phyloP scores from a whole-genome alignment of 495 filamentous ascomycete species.

The Emericellopsis terricola region DNA sequence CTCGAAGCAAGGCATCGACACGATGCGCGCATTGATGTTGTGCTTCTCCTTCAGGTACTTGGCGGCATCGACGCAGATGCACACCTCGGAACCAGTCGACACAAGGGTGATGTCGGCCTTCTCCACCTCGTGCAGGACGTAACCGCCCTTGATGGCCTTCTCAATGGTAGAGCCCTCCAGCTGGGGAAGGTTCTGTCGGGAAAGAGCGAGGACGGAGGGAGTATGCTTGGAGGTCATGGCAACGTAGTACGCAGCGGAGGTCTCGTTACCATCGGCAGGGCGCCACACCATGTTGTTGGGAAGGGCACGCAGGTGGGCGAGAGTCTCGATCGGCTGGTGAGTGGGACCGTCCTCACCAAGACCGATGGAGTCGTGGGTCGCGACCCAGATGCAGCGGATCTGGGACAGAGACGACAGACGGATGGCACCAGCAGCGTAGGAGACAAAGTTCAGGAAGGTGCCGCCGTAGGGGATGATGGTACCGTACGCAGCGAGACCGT shows the following conservation, averaged over 20 bases:
- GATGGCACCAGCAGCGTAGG: constrained; percentile 89
- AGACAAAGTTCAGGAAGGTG: constrained; percentile 99
- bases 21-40: constrained; percentile 74
- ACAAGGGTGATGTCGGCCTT: constrained; percentile 78
- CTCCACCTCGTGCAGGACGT: constrained; percentile 71
- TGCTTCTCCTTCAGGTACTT: constrained; percentile 82
- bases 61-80: constrained; percentile 80
- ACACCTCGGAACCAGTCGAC: constrained; percentile 90
- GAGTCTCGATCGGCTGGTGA: constrained; percentile 98
- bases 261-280: constrained; percentile 97
- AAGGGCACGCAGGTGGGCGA: constrained; percentile 96
- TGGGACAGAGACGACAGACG: constrained; percentile 86
- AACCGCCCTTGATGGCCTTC: constrained; percentile 81
- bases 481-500: constrained; percentile 91
- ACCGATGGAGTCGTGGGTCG: constrained; percentile 98
- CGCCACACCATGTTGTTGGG: constrained; percentile 99
- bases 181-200: constrained; percentile 96
- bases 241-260: constrained; percentile 91
- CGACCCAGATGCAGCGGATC: constrained; percentile 85
- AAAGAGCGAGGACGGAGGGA: constrained; percentile 81
- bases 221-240: constrained; percentile 82
- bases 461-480: constrained; percentile 85
- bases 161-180: constrained; percentile 84
- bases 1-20: constrained; percentile 93
- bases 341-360: constrained; percentile 98